These are phyloP conservation scores for Zygosaccharomyces pseudobailii DNA, from an alignment of 1,139 yeast species.

Conservation along the genomic window DNA sequence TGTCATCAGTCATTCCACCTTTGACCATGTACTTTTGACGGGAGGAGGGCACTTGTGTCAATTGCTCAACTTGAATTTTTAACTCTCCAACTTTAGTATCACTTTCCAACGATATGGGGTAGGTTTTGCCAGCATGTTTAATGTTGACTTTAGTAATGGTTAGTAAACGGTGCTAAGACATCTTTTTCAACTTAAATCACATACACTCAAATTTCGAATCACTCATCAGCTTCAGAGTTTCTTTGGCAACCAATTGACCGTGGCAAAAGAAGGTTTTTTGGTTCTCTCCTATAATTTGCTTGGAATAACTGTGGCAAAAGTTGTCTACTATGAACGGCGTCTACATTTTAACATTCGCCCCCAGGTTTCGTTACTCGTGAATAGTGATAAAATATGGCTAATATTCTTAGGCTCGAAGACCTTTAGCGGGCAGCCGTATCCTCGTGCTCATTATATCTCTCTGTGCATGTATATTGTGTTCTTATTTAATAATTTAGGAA, in stretches of 20 bases:
- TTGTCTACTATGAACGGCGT: conserved; percentile 1
- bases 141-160: conserved; percentile 37
- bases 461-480: too few relatives aligned
- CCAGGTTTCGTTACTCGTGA: neutral
- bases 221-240: neutral
- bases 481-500: too few relatives aligned
- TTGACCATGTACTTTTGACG: conserved; percentile 87
- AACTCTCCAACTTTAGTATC: conserved; percentile 61
- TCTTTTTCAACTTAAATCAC: conserved; percentile 2
- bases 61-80: conserved; percentile 63
- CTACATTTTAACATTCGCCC: neutral
- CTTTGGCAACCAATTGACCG: neutral
- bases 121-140: conserved; percentile 80
- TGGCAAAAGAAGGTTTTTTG: neutral
- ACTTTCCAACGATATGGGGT: conserved; percentile 59
- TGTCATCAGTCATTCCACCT: conserved; percentile 76
- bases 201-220: conserved; percentile 12
- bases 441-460: too few relatives aligned
- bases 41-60: conserved; percentile 77
- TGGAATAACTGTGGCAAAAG: neutral
- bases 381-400: neutral
- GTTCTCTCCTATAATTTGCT: neutral
- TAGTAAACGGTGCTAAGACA: conserved; percentile 5
- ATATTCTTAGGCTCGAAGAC: neutral
- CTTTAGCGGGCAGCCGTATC: neutral